These are phyloP conservation scores for Saturnispora ahearnii DNA, from an alignment of 805 yeast species.

Conservation along the genomic window DNA sequence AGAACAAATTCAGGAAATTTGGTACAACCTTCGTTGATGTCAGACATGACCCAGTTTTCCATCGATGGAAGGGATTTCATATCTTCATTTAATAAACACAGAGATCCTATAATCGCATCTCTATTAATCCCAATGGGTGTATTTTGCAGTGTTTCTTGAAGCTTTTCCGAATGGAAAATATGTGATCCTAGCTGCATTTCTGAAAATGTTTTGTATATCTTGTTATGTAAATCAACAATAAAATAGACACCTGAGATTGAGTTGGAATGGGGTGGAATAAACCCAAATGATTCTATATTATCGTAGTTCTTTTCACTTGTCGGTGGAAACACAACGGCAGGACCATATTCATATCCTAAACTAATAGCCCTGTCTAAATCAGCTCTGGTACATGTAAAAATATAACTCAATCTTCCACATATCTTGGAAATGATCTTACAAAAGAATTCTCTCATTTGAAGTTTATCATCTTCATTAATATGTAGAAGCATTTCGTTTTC, in stretches of 20 bases:
- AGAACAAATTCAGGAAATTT: conserved; percentile 31
- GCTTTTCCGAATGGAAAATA: conserved; percentile 27
- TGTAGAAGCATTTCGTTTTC: conserved; percentile 23
- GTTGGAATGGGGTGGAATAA: conserved; percentile 57
- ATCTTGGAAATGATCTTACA: conserved; percentile 21
- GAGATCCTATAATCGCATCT: conserved; percentile 21
- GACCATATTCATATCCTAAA: conserved; percentile 2
- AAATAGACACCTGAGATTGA: conserved; percentile 50
- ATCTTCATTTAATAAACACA: conserved; percentile 22
- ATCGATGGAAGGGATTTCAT: conserved; percentile 17
- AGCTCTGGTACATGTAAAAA: conserved; percentile 29
- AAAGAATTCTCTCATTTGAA: conserved; percentile 28
- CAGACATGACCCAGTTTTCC: conserved; percentile 33
- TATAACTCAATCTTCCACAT: conserved; percentile 21
- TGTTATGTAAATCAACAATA: conserved; percentile 37
- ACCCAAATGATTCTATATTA: conserved; percentile 33
- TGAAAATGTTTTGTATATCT: conserved; percentile 27
- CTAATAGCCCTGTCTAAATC: conserved; percentile 27
- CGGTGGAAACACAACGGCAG: conserved; percentile 4
- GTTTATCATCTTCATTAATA: conserved; percentile 37
- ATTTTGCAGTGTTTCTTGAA: conserved; percentile 13
- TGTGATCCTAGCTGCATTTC: conserved; percentile 36
- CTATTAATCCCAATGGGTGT: conserved; percentile 17
- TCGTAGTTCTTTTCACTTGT: conserved; percentile 9
- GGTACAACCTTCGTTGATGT: conserved; percentile 26